Conservation (phyloP, 148 eudicot species). For the Gaultheria prostrata region DNA sequence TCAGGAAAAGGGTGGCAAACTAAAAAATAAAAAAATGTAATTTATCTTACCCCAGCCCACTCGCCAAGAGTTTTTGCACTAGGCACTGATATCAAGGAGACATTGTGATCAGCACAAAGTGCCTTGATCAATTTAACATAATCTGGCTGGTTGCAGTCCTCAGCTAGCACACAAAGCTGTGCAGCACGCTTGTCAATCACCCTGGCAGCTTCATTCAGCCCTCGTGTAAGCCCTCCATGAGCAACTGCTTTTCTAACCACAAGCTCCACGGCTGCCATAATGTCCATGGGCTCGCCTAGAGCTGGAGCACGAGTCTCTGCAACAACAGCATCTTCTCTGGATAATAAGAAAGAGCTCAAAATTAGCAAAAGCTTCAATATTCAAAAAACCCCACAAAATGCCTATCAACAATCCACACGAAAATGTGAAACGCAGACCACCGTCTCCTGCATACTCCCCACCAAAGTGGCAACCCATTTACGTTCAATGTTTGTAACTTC, state of each 20-base stretch:
- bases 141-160: conserved; percentile 48
- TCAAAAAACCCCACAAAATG: not conserved
- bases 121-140: conserved; percentile 41
- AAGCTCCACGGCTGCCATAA: conserved; percentile 38
- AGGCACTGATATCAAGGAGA: conserved; percentile 35
- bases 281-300: conserved; percentile 40
- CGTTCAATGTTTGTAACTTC: not conserved
- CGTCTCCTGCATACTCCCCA: not conserved
- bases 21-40: not conserved
- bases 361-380: not conserved
- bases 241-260: conserved; percentile 41
- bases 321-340: not conserved
- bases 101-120: conserved; percentile 43
- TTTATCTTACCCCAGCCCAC: conserved; percentile 42
- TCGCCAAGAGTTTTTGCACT: conserved; percentile 46
- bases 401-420: not conserved
- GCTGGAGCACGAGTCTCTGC: conserved; percentile 23
- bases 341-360: not conserved
- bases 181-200: conserved; percentile 45
- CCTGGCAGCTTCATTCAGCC: conserved; percentile 46
- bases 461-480: not conserved
- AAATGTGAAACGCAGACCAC: not conserved
- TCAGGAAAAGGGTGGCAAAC: not conserved
- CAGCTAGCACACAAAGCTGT: conserved; percentile 44
- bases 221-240: conserved; percentile 36